Conservation (phyloP, 1,284 basidiomycete genomes). For the Golubevia sp. region DNA sequence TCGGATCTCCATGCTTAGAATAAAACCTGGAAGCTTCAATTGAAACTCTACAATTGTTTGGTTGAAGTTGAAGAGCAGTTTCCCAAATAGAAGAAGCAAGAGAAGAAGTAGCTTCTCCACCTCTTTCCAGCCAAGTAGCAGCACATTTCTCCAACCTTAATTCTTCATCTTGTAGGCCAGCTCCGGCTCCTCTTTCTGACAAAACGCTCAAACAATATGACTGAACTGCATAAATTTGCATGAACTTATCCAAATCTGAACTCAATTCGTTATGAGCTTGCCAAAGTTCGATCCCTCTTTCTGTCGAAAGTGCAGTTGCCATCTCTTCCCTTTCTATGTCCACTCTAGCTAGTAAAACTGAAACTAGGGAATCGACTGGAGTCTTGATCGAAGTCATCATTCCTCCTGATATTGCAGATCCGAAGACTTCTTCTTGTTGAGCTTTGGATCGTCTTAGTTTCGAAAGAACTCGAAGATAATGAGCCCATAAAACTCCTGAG, state of each 20-base stretch:
- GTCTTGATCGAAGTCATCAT: conserved; percentile 16
- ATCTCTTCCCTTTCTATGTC: conserved; percentile 47
- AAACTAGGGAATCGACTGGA: conserved; percentile 13
- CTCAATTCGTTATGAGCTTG: conserved; percentile 21
- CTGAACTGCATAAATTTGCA: conserved; percentile 41
- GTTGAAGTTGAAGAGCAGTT: conserved; percentile 26
- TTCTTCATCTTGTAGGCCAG: conserved; percentile 24
- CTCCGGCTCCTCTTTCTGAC: conserved; percentile 15
- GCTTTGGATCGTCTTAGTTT: conserved; percentile 25
- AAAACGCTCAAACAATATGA: conserved; percentile 21
- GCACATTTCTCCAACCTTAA: conserved; percentile 45
- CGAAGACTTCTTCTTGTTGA: conserved; percentile 38
- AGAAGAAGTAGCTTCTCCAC: conserved; percentile 32
- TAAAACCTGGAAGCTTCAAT: conserved; percentile 35
- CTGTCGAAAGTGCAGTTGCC: conserved; percentile 17
- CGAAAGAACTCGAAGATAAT: conserved; percentile 29
- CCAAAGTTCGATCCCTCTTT: conserved; percentile 10
- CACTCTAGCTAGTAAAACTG: conserved; percentile 40
- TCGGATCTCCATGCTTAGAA: conserved; percentile 23
- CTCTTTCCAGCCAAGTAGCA: conserved; percentile 15
- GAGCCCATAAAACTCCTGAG: conserved; percentile 24
- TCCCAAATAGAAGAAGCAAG: conserved; percentile 48
- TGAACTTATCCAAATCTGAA: conserved; percentile 39
- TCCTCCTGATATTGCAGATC: conserved; percentile 16
- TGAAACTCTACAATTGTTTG: conserved; percentile 27